Evolutionary conservation across 331 rosid genomes (phyloP), one percentile per base, ranked within the genome.

Genomic region (Acacia pycnantha): DNA sequence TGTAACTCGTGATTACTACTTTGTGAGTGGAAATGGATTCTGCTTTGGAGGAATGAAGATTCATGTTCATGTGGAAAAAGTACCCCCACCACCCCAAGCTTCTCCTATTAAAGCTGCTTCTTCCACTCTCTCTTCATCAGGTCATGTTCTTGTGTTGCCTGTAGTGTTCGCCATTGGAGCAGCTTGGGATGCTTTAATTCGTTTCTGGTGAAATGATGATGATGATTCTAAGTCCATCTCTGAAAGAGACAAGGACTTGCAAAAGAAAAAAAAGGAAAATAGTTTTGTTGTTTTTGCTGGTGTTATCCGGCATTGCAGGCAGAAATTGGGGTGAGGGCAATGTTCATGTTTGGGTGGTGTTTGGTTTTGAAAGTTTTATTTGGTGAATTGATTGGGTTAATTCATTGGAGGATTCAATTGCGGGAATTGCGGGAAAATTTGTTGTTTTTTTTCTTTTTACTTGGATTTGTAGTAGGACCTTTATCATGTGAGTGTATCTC

Each of bases 11-110:
- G 77, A 79, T 68, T 91, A 93, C 85, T 96, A 96, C 74, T 82
- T 93, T 86, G 83, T 93, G 10, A 96, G 98, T 62, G 91, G 98
- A 77, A 92, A 90, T 11, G 98, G 99, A 3, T 93, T 87, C 89
- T 96, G 98, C 87, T 93, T 9, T 53, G 80, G 97, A 11, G 99
- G 99, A 74, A 91, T 96, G 98, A 96, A 96, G 86, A 0, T 96
- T 5, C 90, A 97, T 5, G 6, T 96, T 74, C 82, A 24, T 26
- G 99, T 96, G 12, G 94, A 91, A 76, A 91, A 90, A 44, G 76
- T 3, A 14, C 97, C 98, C 31, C 97, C 97, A 4, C 95, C 98
- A 19, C 93, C 99, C 13, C 21, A 73, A 2, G 78, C 86, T 27
- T 40, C 88, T 3, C 97, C 97, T 1, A 0, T 81, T 19, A 86